Evolutionary conservation across 352 stramenopile species (phyloP), one percentile per base, ranked within the genome.

Genomic region (Globisporangium spiculum): DNA sequence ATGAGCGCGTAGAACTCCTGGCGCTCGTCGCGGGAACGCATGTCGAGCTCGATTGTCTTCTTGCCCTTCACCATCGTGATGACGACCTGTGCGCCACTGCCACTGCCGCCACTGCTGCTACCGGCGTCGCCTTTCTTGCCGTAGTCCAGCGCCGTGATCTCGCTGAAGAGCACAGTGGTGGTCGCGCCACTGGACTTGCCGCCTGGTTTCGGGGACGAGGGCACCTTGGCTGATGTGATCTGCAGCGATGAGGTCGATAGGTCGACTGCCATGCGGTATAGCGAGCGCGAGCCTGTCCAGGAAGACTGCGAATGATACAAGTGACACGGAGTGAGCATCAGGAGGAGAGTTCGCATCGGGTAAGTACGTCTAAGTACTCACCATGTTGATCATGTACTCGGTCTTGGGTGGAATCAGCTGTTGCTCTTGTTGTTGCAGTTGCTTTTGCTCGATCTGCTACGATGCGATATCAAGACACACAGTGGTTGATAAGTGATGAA

Each of bases 331-430:
- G 18, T 41, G 16, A 65, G 26, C 8, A 57, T 27, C 9, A 66
- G 27, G 12, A 30, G 2, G 48, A 48, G 27, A 36, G 30, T 20
- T 8, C 54, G n/a, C 24, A 38, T 5, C 0, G 20, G 26, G 20
- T 30, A 14, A 4, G 58, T 57, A 30, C 32, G 26, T 36, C 22
- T 7, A 10, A 61, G 27, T 18, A 16, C 70, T 65, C 65, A 86
- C 77, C 79, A 84, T 83, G 32, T 75, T 81, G 72, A 87, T 78
- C 66, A 83, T 66, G 69, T 68, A 87, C 53, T 81, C 71, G n/a
- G 60, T 73, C 58, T 58, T 63, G 48, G 53, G 50, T 27, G 44
- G 48, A 16, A 46, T 71, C 56, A 62, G 32, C 16, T 62, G 32
- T 22, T 48, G 30, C 16, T 27, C 34, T 38, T 18, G 18, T 14